Evolutionary conservation across 352 stramenopile species (phyloP), one percentile per base, ranked within the genome.

Genomic region (Globisporangium heterothallicum): DNA sequence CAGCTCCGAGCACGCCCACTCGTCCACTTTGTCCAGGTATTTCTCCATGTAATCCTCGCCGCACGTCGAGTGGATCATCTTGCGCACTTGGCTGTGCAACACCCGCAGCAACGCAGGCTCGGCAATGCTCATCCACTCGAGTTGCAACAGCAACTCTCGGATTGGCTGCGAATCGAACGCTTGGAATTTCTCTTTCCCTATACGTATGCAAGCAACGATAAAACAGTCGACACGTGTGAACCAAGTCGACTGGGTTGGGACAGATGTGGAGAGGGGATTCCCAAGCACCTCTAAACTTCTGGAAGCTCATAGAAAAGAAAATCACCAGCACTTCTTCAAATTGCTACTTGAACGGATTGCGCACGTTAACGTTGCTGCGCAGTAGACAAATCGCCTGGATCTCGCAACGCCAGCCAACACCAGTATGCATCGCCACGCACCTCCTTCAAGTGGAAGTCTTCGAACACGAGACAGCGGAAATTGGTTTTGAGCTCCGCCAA

Each of bases 251-350:
- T 34, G 32, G 4, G 26, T 26, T 5, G 12, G 22, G 13, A 22
- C 0, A 21, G 30, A 34, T 35, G 35, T 4, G 7, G 27, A 6
- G 9, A 21, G 27, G 14, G 14, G 2, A 4, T 16, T 22, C 2
- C 8, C 7, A 21, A 25, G 12, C 22, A 61, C 53, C 64, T 27
- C 59, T 60, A 41, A 85, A 88, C 47, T 73, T 73, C 43, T 84
- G 70, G 58, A 88, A 88, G 42, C 70, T 86, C 72, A 82, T 85
- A 42, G 72, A 80, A 56, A 85, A 88, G 54, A 84, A 86, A 32
- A 88, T 58, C 2, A 86, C 44, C 42, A 88, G 40, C 29, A 85
- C 57, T 29, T 86, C 78, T 42, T 86, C 66, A 27, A 88, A 84
- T 22, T 64, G 63, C 68, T 76, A 55, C 24, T 8, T 30, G 19